These are phyloP conservation scores for Phaffia tasmanica DNA, from an alignment of 768 basidiomycete genomes.

Conservation along the genomic window DNA sequence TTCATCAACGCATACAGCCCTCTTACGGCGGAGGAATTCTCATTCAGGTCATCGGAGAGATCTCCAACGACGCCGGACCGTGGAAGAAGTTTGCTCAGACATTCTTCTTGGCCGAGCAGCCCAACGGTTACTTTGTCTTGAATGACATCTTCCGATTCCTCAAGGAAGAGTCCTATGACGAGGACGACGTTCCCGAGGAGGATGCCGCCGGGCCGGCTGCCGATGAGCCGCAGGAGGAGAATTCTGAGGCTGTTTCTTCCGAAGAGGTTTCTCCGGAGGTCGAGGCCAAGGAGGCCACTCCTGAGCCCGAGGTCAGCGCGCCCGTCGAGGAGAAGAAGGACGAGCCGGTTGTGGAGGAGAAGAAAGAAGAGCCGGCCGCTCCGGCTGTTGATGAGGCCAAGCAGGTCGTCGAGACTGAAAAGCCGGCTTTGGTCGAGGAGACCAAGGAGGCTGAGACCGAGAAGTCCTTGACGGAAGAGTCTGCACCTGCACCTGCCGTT, in stretches of 20 bases:
- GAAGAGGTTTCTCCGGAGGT: constrained; percentile 13
- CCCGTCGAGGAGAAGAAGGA: constrained; percentile 27
- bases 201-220: constrained; percentile 27
- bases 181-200: constrained; percentile 47
- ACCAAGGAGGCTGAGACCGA: constrained; percentile 12
- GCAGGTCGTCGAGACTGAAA: too few species aligned
- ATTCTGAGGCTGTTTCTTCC: constrained; percentile 9
- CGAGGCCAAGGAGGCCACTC: constrained; percentile 15
- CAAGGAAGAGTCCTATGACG: constrained; percentile 82
- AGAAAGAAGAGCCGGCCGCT: too few species aligned
- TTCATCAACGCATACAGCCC: constrained; percentile 38
- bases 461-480: constrained; percentile 1
- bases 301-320: constrained; percentile 39
- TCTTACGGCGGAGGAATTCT: constrained; percentile 92
- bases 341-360: too few species aligned
- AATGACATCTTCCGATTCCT: constrained; percentile 99
- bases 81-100: constrained; percentile 99
- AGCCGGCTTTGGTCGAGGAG: background rate
- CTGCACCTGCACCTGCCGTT: constrained; percentile 4
- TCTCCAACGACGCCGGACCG: constrained; percentile 79
- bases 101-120: constrained; percentile 98
- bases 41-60: constrained; percentile 98
- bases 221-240: constrained; percentile 13
- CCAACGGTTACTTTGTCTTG: constrained; percentile 97
- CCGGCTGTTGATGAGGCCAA: too few species aligned